Evolutionary conservation across 208 protist genomes (phyloP).

Genomic region (Spongospora subterranea): DNA sequence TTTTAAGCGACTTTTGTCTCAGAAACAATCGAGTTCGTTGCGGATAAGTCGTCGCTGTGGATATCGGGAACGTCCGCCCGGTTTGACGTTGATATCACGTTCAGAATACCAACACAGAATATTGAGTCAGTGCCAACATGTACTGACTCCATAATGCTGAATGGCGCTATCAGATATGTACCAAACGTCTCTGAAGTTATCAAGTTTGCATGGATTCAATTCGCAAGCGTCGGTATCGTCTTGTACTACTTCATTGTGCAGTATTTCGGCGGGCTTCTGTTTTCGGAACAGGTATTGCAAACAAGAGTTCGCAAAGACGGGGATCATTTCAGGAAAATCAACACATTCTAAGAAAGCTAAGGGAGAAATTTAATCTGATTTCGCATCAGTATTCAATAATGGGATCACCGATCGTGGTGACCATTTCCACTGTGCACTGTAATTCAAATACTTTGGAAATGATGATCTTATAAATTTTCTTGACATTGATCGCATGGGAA

Average conservation of each 20-base stretch:
- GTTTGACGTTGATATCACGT: slow-evolving; percentile 4
- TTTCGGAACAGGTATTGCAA: slow-evolving; percentile 18
- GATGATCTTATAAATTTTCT: slow-evolving; percentile 87
- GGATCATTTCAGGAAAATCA: background rate
- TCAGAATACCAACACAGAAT: background rate
- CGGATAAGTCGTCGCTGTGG: background rate
- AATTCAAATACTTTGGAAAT: slow-evolving; percentile 59
- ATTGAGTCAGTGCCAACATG: background rate
- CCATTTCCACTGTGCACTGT: slow-evolving; percentile 55
- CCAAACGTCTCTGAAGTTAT: background rate
- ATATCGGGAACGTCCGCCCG: background rate
- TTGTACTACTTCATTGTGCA: background rate
- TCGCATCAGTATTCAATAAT: slow-evolving; percentile 38
- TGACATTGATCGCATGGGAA: slow-evolving; percentile 81
- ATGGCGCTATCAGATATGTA: background rate
- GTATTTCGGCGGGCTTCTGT: background rate
- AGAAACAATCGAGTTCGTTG: slow-evolving; percentile 4
- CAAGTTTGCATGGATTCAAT: slow-evolving; percentile 52
- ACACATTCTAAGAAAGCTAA: slow-evolving; percentile 6
- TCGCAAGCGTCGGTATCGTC: background rate
- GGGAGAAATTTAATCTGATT: background rate
- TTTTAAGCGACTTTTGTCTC: background rate
- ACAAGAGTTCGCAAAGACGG: background rate
- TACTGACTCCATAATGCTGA: background rate
- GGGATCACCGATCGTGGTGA: slow-evolving; percentile 33